phyloP scores from a whole-genome alignment of 495 filamentous ascomycete genomes.

The Poronia punctata region DNA sequence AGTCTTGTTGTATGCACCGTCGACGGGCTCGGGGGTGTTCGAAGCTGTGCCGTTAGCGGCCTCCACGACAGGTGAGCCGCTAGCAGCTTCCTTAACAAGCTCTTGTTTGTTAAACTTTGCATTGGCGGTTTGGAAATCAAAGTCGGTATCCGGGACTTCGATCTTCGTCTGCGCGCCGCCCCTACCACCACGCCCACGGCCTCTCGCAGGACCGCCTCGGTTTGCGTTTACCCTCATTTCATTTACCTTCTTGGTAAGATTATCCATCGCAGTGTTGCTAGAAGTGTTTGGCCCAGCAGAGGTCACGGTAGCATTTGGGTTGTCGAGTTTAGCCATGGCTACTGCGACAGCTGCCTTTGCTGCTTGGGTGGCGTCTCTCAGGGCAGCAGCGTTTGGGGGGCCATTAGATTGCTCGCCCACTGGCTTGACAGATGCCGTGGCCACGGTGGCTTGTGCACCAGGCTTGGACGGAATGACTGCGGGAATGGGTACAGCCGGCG shows the following conservation, averaged over 20 bases:
- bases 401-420: slow-evolving; percentile 28
- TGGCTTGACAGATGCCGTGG: slow-evolving; percentile 27
- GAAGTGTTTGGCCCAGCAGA: slow-evolving; percentile 33
- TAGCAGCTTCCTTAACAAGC: slow-evolving; percentile 83
- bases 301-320: slow-evolving; percentile 33
- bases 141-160: slow-evolving; percentile 82
- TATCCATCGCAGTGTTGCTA: slow-evolving; percentile 52
- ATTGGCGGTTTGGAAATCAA: slow-evolving; percentile 88
- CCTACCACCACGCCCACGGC: slow-evolving; percentile 49
- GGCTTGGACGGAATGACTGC: slow-evolving; percentile 54
- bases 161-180: slow-evolving; percentile 59
- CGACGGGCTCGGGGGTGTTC: slow-evolving; percentile 27
- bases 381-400: slow-evolving; percentile 22
- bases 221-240: slow-evolving; percentile 67
- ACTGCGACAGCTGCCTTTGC: slow-evolving; percentile 81
- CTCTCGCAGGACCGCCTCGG: slow-evolving; percentile 33
- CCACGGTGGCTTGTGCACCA: slow-evolving; percentile 24
- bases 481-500: slow-evolving; percentile 56
- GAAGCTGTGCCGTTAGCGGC: slow-evolving; percentile 31
- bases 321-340: slow-evolving; percentile 73
- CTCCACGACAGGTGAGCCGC: slow-evolving; percentile 63
- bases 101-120: slow-evolving; percentile 98
- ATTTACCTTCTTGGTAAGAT: slow-evolving; percentile 74
- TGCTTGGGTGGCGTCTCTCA: slow-evolving; percentile 70
- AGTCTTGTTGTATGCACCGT: slow-evolving; percentile 69